Percentiles rank a stretch among this genome's conserved stretches.
These are phyloP conservation scores for Sarocladiaceae sp. DNA, from an alignment of 2,329 filamentous ascomycete genomes.

Conservation along the genomic window DNA sequence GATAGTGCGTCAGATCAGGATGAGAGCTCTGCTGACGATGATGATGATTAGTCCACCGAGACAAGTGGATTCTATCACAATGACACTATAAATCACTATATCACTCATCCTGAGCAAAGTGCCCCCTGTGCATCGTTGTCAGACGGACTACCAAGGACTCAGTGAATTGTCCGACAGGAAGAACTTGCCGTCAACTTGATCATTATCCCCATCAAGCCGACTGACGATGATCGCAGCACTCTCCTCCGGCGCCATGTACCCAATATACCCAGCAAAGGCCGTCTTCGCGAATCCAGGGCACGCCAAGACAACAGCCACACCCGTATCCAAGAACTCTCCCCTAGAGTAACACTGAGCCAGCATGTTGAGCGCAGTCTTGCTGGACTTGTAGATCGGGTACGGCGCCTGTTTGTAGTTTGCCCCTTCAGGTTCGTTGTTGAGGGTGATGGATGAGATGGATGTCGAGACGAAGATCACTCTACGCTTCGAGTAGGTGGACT, in stretches of 20 bases:
- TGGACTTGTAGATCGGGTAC: constrained; percentile 29
- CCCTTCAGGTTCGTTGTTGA: background rate
- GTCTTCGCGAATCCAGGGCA: constrained; percentile 2
- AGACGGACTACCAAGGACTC: background rate
- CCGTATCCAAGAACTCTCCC: background rate
- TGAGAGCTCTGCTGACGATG: no score
- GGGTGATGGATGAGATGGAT: background rate
- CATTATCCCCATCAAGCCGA: background rate
- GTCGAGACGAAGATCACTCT: background rate
- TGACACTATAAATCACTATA: no score
- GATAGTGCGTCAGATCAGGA: no score
- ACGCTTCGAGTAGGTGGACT: background rate
- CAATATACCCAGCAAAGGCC: constrained; percentile 1
- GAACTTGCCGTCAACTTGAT: background rate
- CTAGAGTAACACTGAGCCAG: constrained; percentile 14
- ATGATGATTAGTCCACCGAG: no score
- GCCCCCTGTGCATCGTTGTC: no score
- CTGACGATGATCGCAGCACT: background rate
- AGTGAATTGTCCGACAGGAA: background rate
- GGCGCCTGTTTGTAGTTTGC: background rate
- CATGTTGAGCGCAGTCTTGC: constrained; percentile 38
- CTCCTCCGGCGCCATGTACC: background rate
- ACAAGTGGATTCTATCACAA: no score
- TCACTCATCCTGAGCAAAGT: no score
- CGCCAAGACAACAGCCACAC: background rate